Conservation (phyloP, 768 basidiomycete species). For the Fomitopsis serialis region DNA sequence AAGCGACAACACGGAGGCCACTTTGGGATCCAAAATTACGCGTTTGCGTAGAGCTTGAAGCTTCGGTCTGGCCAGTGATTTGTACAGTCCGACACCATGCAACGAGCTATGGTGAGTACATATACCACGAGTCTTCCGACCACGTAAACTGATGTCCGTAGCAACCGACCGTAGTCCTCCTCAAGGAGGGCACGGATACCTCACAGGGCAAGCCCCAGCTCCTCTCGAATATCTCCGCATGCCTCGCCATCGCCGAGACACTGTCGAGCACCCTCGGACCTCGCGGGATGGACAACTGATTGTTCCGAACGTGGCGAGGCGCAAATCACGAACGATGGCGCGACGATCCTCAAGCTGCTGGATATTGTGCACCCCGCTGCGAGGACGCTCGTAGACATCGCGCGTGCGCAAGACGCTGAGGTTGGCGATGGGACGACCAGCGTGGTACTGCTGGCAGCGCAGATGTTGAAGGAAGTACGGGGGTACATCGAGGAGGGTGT, state of each 20-base stretch:
- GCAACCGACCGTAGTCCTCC: slow-evolving; percentile 98
- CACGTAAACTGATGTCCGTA: slow-evolving; percentile 25
- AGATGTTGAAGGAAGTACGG: slow-evolving; percentile 89
- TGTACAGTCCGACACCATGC: slow-evolving; percentile 54
- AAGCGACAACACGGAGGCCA: slow-evolving; percentile 9
- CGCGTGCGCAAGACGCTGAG: slow-evolving; percentile 96
- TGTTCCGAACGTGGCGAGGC: slow-evolving; percentile 89
- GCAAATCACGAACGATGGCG: slow-evolving; percentile 99
- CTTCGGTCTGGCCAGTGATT: not conserved
- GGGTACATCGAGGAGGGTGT: slow-evolving; percentile 95
- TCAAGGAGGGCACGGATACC: slow-evolving; percentile 93
- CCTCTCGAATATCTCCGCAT: slow-evolving; percentile 94
- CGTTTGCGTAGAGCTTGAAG: not conserved
- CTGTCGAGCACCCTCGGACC: slow-evolving; percentile 95
- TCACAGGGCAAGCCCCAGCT: slow-evolving; percentile 92
- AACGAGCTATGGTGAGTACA: slow-evolving; percentile 66
- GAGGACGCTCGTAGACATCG: slow-evolving; percentile 96
- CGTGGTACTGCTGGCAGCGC: slow-evolving; percentile 91
- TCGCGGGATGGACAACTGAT: slow-evolving; percentile 99
- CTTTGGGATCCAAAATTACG: not conserved
- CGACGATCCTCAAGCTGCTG: slow-evolving; percentile 94
- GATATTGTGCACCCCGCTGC: slow-evolving; percentile 99
- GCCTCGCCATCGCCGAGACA: slow-evolving; percentile 88
- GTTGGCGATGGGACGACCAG: slow-evolving; percentile 98
- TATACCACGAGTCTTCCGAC: not conserved